Evolutionary conservation across 2,329 filamentous ascomycete species (phyloP), one percentile per base, ranked within the genome.

Genomic region (Proliferodiscus dingleyae): DNA sequence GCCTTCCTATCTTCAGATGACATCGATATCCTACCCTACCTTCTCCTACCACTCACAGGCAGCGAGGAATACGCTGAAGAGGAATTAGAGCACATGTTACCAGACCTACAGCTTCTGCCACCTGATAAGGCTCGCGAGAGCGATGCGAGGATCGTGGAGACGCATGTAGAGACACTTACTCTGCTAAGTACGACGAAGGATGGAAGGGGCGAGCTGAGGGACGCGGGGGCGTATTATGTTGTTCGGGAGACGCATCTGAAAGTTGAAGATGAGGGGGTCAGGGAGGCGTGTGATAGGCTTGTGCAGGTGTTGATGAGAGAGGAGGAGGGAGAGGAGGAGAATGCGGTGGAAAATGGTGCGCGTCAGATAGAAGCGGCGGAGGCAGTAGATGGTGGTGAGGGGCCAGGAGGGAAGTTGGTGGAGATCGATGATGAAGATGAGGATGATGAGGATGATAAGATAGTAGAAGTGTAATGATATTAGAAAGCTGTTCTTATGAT

Each of bases 11-110:
- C 78, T 1, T 81, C 86, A 41, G 78, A 83, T 15, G 81, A 82
- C 30, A 81, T 90, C 40, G 85, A 95, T 58, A 76, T 97, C 13
- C 70, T 97, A 4, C 90, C 91, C 0, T 97, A 97, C 65, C 72
- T 97, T 13, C 70, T 98, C 8, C 74, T 96, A 5, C 91, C 93
- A 0, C 82, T 97, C 38, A 91, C 85, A 59, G 91, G 91, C 0
- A 82, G 78, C 26, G 93, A 97, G 64, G 87, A 93, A 62, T 96
- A 91, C 63, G 75, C 83, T 15, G 87, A 90, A 28, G 89, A 96
- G 39, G 93, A 98, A 55, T 85, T 79, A 47, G 77, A 89, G 62
- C 80, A 77, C 30, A 95, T 98, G 89, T 74, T 95, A 9, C 83
- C 89, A 0, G 93, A 97, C 64, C 72, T 95, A 52, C 91, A 97